Percentiles rank a stretch among this genome's conserved stretches.
Evolutionary conservation across 352 stramenopile genomes (phyloP).

Genomic region (Phytopythium sindhum): DNA sequence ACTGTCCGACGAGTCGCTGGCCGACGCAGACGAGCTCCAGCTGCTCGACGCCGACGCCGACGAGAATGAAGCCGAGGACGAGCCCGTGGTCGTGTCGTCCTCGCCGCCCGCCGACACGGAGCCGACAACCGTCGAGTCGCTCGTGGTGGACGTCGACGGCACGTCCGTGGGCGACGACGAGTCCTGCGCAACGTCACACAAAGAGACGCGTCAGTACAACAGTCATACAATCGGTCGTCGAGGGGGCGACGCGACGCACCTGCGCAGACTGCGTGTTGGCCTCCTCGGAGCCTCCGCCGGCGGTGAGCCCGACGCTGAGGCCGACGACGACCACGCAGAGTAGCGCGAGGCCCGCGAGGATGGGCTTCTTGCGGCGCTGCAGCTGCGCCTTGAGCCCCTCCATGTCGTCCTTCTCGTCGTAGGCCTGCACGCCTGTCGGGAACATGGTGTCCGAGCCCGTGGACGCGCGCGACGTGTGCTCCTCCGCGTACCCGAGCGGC

Average conservation of each 20-base stretch:
- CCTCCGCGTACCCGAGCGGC: slow-evolving; percentile 28
- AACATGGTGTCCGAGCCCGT: slow-evolving; percentile 20
- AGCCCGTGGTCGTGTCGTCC: not conserved
- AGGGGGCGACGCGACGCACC: slow-evolving; percentile 14
- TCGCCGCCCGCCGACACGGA: slow-evolving; percentile 24
- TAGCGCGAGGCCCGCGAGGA: slow-evolving; percentile 54
- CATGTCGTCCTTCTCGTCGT: slow-evolving; percentile 62
- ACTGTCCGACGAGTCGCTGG: slow-evolving; percentile 8
- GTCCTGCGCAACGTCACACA: slow-evolving; percentile 6
- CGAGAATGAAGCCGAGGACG: slow-evolving; percentile 5
- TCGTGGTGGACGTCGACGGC: slow-evolving; percentile 7
- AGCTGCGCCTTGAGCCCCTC: slow-evolving; percentile 38
- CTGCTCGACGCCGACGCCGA: slow-evolving; percentile 9
- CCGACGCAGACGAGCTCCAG: slow-evolving; percentile 20
- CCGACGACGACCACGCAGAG: slow-evolving; percentile 51
- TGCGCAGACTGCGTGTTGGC: slow-evolving; percentile 37
- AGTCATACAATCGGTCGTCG: not conserved
- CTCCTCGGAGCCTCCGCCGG: slow-evolving; percentile 2
- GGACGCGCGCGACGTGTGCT: slow-evolving; percentile 37
- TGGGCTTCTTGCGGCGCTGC: slow-evolving; percentile 54
- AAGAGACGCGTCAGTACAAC: not conserved
- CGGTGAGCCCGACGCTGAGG: slow-evolving; percentile 30
- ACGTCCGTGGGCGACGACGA: slow-evolving; percentile 10
- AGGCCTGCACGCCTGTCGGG: slow-evolving; percentile 13
- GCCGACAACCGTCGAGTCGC: slow-evolving; percentile 12